These are phyloP conservation scores for Pleurotus tuber-regium DNA, from an alignment of 768 basidiomycete genomes.

Conservation along the genomic window DNA sequence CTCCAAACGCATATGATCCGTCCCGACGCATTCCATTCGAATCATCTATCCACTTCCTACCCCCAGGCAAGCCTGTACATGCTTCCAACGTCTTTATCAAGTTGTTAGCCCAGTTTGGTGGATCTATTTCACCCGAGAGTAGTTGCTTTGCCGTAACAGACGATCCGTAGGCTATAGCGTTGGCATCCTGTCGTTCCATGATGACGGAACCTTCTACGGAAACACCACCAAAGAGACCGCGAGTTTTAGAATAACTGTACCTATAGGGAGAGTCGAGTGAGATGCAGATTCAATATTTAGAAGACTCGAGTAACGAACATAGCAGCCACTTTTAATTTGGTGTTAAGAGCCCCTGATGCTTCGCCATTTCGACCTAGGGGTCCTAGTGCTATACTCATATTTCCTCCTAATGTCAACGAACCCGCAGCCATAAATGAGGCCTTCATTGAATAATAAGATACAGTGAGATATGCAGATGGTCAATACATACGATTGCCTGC, in stretches of 20 bases:
- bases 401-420: slow-evolving; percentile 86
- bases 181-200: slow-evolving; percentile 92
- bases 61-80: slow-evolving; percentile 69
- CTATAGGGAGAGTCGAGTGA: slow-evolving; percentile 30
- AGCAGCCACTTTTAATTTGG: slow-evolving; percentile 85
- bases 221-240: slow-evolving; percentile 91
- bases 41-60: slow-evolving; percentile 66
- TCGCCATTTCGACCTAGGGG: slow-evolving; percentile 96
- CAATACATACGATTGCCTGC: slow-evolving; percentile 64
- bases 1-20: slow-evolving; percentile 56
- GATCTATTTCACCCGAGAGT: slow-evolving; percentile 70
- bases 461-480: neutral
- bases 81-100: slow-evolving; percentile 74
- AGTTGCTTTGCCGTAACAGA: slow-evolving; percentile 78
- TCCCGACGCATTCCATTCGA: slow-evolving; percentile 28
- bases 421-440: slow-evolving; percentile 94
- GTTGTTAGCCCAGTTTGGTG: slow-evolving; percentile 76
- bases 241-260: slow-evolving; percentile 91
- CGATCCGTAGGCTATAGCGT: slow-evolving; percentile 73
- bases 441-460: too few relatives aligned
- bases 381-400: slow-evolving; percentile 85
- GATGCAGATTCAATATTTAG: neutral
- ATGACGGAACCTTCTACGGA: slow-evolving; percentile 89
- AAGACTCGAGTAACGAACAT: slow-evolving; percentile 53
- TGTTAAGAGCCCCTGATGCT: slow-evolving; percentile 78